Evolutionary conservation across 2,329 filamentous ascomycete species (phyloP).

Genomic region (Arthrinium puccinioides): DNA sequence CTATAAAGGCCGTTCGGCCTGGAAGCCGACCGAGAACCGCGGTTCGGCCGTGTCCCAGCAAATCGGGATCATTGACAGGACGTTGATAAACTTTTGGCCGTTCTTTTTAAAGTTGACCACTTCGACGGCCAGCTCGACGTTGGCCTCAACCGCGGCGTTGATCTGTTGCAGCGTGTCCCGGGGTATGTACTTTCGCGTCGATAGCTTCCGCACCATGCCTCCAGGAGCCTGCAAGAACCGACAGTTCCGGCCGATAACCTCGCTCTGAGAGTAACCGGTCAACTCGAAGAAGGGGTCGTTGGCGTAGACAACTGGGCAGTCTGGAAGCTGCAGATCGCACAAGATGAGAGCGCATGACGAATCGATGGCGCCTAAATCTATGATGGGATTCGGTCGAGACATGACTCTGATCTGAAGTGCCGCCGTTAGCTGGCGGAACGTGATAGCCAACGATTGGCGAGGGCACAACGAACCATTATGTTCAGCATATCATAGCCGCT

Average conservation of each 20-base stretch:
- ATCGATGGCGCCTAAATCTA: slow-evolving; percentile 77
- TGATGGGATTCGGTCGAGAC: slow-evolving; percentile 62
- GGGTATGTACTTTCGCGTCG: slow-evolving; percentile 59
- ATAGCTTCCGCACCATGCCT: slow-evolving; percentile 52
- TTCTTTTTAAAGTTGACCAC: slow-evolving; percentile 78
- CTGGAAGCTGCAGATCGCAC: slow-evolving; percentile 67
- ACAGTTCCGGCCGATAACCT: slow-evolving; percentile 75
- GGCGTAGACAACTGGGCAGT: slow-evolving; percentile 76
- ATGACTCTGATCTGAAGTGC: slow-evolving; percentile 51
- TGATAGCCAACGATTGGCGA: too few relatives aligned
- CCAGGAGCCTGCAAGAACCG: slow-evolving; percentile 76
- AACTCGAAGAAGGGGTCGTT: slow-evolving; percentile 73
- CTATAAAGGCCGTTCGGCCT: slow-evolving; percentile 45
- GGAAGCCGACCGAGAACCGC: slow-evolving; percentile 74
- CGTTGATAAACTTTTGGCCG: slow-evolving; percentile 72
- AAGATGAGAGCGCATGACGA: slow-evolving; percentile 77
- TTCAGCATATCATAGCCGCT: slow-evolving; percentile 49
- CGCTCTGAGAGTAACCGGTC: slow-evolving; percentile 69
- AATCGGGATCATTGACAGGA: slow-evolving; percentile 80
- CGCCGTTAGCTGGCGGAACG: too few relatives aligned
- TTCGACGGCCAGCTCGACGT: slow-evolving; percentile 38
- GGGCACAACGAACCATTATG: slow-evolving; percentile 39
- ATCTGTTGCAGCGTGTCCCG: slow-evolving; percentile 53
- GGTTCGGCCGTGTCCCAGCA: slow-evolving; percentile 56
- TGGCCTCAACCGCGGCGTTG: slow-evolving; percentile 34